Percentiles rank a stretch among this genome's conserved stretches.
phyloP scores from a whole-genome alignment of 2,329 filamentous ascomycete genomes.

The Scorias spongiosa region DNA sequence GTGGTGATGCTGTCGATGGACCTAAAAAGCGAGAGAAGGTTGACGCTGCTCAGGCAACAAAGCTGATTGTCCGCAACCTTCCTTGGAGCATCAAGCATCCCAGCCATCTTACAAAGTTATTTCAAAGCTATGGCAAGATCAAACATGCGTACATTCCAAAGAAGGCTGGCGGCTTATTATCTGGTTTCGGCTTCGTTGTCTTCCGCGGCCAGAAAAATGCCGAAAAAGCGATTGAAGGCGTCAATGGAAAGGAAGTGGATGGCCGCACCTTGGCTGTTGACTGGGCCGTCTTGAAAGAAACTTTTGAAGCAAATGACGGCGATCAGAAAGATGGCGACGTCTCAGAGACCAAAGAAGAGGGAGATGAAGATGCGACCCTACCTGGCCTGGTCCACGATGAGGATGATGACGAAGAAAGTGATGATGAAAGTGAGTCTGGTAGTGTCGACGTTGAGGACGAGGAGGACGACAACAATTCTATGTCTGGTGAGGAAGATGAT shows the following conservation, averaged over 20 bases:
- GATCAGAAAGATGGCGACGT: slow-evolving; percentile 18
- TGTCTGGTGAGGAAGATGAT: slow-evolving; percentile 20
- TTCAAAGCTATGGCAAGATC: slow-evolving; percentile 80
- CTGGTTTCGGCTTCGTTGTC: slow-evolving; percentile 87
- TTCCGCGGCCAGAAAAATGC: slow-evolving; percentile 81
- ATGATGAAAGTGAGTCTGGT: slow-evolving; percentile 25
- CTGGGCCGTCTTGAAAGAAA: slow-evolving; percentile 86
- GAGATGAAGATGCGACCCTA: slow-evolving; percentile 29
- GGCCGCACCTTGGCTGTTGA: slow-evolving; percentile 83
- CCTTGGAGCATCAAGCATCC: slow-evolving; percentile 89
- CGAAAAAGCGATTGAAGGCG: slow-evolving; percentile 64
- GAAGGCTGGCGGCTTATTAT: slow-evolving; percentile 49
- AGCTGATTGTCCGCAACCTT: slow-evolving; percentile 79
- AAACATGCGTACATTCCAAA: slow-evolving; percentile 77
- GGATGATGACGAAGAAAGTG: slow-evolving; percentile 25
- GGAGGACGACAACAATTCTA: slow-evolving; percentile 24
- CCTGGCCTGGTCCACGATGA: slow-evolving; percentile 29
- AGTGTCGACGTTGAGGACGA: slow-evolving; percentile 29
- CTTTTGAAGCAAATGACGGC: slow-evolving; percentile 41
- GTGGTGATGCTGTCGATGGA: slow-evolving; percentile 38
- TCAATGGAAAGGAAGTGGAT: slow-evolving; percentile 85
- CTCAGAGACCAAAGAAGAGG: slow-evolving; percentile 20
- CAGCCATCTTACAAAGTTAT: slow-evolving; percentile 64
- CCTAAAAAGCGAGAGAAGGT: slow-evolving; percentile 46
- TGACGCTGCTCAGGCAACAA: slow-evolving; percentile 48